Percentiles rank a stretch among this genome's conserved stretches.
Conservation (phyloP, 257 asterid genomes). For the Scutellaria galericulata region DNA sequence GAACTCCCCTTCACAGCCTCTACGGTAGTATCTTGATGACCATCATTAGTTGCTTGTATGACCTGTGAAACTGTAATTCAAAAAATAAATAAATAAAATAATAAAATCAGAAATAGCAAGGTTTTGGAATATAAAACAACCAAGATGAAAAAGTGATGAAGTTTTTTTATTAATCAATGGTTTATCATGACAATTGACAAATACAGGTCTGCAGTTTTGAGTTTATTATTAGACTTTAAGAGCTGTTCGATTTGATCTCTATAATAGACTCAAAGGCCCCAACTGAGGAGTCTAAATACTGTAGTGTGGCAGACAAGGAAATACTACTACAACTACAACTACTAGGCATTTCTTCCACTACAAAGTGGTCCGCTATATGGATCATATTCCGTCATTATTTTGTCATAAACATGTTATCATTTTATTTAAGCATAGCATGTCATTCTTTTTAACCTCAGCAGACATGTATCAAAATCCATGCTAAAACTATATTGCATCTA, state of each 20-base stretch:
- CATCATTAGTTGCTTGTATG: conserved; percentile 42
- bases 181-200: conserved; percentile 18
- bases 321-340: not conserved
- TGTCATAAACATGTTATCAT: no score
- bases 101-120: conserved; percentile 19
- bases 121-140: not conserved
- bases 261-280: conserved; percentile 2
- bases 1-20: conserved; percentile 64
- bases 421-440: no score
- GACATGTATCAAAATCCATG: not conserved
- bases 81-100: conserved; percentile 20
- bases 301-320: conserved; percentile 2
- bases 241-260: not conserved
- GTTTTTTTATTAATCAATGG: not conserved
- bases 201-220: conserved; percentile 3
- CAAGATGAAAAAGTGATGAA: not conserved
- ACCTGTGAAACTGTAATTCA: conserved; percentile 53
- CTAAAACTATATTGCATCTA: not conserved
- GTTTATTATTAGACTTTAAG: not conserved
- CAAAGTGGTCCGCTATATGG: no score
- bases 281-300: not conserved
- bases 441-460: not conserved
- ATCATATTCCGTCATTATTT: no score
- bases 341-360: no score
- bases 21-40: conserved; percentile 43